A percentile compares a stretch with the other conserved stretches of the same genome.
Conservation (phyloP, 345 rosid species). For the Euphorbia tirucalli region DNA sequence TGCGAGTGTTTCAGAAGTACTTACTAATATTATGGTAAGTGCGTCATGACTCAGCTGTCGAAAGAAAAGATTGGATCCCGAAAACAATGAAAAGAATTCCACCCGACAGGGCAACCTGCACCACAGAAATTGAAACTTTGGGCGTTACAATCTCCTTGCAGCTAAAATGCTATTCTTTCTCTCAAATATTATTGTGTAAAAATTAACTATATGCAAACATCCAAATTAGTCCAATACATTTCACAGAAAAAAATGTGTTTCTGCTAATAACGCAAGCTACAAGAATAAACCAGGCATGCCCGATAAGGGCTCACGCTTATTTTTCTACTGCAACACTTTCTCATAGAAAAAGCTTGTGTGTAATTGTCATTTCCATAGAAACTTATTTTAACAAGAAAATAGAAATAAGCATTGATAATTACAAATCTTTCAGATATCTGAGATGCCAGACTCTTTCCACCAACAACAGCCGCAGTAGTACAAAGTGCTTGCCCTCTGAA, state of each 20-base stretch:
- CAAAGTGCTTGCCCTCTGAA: conserved; percentile 87
- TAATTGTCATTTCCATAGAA: background rate
- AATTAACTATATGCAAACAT: background rate
- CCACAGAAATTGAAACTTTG: conserved; percentile 3
- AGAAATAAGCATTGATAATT: conserved; percentile 12
- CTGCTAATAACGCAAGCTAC: background rate
- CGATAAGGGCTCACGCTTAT: background rate
- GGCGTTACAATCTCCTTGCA: background rate
- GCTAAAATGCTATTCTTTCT: background rate
- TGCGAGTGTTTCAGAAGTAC: conserved; percentile 11
- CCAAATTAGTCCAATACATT: background rate
- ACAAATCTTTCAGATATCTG: conserved; percentile 91
- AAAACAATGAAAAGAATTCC: conserved; percentile 85
- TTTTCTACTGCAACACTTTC: background rate
- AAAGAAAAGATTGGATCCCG: conserved; percentile 85
- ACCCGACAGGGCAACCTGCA: conserved; percentile 84
- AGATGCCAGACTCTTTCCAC: conserved; percentile 96
- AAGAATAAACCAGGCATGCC: background rate
- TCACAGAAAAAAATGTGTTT: background rate
- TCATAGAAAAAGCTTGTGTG: too few relatives aligned
- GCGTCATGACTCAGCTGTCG: conserved; percentile 43
- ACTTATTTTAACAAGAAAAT: background rate
- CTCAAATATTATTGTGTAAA: background rate
- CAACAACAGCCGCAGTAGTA: conserved; percentile 86
- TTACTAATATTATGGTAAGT: conserved; percentile 25